Conservation (phyloP, 2,329 filamentous ascomycete genomes). For the Aspergillus japonicus region DNA sequence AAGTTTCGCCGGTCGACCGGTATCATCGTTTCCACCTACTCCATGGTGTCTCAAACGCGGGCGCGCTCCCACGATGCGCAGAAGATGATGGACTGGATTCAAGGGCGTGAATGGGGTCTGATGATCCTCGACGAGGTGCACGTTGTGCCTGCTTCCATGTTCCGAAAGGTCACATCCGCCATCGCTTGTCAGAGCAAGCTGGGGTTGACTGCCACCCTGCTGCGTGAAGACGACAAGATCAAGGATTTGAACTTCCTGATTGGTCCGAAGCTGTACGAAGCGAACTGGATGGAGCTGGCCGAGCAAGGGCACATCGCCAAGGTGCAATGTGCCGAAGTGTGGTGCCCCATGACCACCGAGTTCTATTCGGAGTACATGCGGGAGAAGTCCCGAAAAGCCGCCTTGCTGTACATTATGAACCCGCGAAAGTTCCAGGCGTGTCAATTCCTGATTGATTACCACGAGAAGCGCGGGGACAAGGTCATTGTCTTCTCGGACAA, state of each 20-base stretch:
- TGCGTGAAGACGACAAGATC: conserved; percentile 98
- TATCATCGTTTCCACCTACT: conserved; percentile 96
- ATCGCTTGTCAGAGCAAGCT: conserved; percentile 96
- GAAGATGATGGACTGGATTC: conserved; percentile 96
- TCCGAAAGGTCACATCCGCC: conserved; percentile 85
- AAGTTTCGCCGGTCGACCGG: conserved; percentile 84
- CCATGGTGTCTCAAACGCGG: conserved; percentile 93
- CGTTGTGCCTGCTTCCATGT: conserved; percentile 95
- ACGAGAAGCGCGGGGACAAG: conserved; percentile 91
- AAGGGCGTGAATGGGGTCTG: conserved; percentile 87
- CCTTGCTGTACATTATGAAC: conserved; percentile 91
- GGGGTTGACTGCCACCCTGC: conserved; percentile 86
- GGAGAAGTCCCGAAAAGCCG: conserved; percentile 64
- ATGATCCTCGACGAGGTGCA: conserved; percentile 98
- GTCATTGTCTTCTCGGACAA: conserved; percentile 99
- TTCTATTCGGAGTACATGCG: conserved; percentile 93
- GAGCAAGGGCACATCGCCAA: conserved; percentile 95
- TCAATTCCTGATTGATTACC: conserved; percentile 97
- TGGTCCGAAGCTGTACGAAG: conserved; percentile 94
- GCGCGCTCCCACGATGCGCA: conserved; percentile 87
- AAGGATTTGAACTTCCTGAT: conserved; percentile 96
- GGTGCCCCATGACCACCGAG: conserved; percentile 98
- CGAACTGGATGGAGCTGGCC: conserved; percentile 98
- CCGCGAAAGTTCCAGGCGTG: conserved; percentile 95
- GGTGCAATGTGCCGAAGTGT: conserved; percentile 97